Conservation (phyloP, 345 rosid genomes). For the Citrus cavaleriei region DNA sequence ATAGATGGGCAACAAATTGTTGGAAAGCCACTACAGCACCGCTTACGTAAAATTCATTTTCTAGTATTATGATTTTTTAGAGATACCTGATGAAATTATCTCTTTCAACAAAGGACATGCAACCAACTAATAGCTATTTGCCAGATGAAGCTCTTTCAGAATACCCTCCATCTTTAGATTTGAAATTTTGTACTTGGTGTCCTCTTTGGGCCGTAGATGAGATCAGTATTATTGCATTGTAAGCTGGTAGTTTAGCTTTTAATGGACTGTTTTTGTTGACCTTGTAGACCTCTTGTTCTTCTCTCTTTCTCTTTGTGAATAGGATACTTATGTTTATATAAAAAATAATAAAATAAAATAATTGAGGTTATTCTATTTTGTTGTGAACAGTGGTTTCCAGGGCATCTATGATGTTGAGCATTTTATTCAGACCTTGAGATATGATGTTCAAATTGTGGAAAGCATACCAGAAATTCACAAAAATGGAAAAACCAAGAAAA, state of each 20-base stretch:
- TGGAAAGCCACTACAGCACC: not conserved
- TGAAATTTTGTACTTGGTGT: not conserved
- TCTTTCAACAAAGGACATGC: too few species aligned
- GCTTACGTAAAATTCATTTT: not conserved
- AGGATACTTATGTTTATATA: not conserved
- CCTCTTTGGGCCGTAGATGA: not conserved
- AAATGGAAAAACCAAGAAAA: slow-evolving; percentile 87
- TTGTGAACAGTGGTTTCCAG: slow-evolving; percentile 71
- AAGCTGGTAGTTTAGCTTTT: not conserved
- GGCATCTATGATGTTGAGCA: slow-evolving; percentile 96
- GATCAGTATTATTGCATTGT: not conserved
- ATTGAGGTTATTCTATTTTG: slow-evolving; percentile 1
- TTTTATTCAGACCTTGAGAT: slow-evolving; percentile 76
- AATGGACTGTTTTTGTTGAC: not conserved
- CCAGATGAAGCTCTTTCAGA: too few species aligned
- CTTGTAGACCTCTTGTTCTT: not conserved
- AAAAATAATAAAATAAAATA: not conserved
- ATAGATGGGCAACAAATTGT: not conserved
- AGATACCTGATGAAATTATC: too few species aligned
- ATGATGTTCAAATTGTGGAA: slow-evolving; percentile 84
- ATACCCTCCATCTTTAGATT: too few species aligned
- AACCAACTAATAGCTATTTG: too few species aligned
- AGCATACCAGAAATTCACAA: slow-evolving; percentile 79
- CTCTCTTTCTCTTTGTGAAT: not conserved
- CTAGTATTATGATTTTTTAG: not conserved